Percentiles rank a stretch among this genome's conserved stretches.
Evolutionary conservation across 148 eudicot species (phyloP).

Genomic region (Rhododendron henanense): DNA sequence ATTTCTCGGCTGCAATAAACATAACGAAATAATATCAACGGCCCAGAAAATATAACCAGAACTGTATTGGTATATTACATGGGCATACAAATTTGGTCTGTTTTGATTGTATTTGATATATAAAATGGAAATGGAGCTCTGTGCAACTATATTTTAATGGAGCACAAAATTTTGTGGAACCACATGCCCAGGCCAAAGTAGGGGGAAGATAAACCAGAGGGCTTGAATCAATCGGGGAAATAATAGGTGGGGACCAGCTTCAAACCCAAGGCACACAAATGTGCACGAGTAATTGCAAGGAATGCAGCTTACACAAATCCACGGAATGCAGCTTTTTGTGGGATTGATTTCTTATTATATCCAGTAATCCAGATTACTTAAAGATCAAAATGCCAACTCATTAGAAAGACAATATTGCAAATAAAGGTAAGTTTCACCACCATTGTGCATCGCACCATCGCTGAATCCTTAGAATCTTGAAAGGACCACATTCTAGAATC

Average conservation of each 20-base stretch:
- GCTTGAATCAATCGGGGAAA: neutral
- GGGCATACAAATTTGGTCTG: neutral
- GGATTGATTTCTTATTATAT: neutral
- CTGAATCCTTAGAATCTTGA: neutral
- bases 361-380: neutral
- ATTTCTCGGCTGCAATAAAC: constrained; percentile 78
- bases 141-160: neutral
- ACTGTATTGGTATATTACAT: neutral
- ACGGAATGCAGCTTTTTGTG: neutral
- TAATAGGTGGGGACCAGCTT: constrained; percentile 3
- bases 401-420: neutral
- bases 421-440: neutral
- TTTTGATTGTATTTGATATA: neutral
- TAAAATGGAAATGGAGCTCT: neutral
- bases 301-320: neutral
- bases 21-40: neutral
- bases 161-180: neutral
- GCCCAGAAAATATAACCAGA: neutral
- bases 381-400: neutral
- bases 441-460: neutral
- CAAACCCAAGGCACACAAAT: neutral
- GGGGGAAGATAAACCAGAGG: neutral
- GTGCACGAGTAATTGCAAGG: neutral
- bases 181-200: neutral
- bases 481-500: constrained; percentile 8